Conservation (phyloP, 306 rosid genomes). For the Clitoria ternatea region DNA sequence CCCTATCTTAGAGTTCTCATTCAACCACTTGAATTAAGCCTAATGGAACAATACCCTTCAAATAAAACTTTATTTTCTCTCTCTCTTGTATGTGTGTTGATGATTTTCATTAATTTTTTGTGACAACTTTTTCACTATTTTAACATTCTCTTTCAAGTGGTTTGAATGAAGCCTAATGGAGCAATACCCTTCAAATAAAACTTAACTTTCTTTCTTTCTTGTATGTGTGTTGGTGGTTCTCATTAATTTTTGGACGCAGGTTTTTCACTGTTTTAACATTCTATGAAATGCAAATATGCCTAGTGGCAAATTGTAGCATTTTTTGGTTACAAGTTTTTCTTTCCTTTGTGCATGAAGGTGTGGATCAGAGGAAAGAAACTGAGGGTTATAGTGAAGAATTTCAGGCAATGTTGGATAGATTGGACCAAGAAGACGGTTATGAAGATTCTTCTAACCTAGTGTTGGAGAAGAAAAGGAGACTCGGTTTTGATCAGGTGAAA, state of each 20-base stretch:
- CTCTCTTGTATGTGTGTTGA: not conserved
- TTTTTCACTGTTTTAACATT: not conserved
- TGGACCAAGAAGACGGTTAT: constrained; percentile 57
- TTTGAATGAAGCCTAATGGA: not conserved
- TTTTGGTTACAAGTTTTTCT: not conserved
- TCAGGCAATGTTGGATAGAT: constrained; percentile 64
- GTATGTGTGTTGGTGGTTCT: not conserved
- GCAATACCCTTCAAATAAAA: not conserved
- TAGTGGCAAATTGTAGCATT: not conserved
- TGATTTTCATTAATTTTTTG: not conserved
- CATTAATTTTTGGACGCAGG: not conserved
- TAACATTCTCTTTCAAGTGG: not conserved
- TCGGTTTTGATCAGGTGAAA: constrained; percentile 59
- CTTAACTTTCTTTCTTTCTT: not conserved
- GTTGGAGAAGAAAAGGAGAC: constrained; percentile 54
- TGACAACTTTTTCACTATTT: not conserved
- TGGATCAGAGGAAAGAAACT: not conserved
- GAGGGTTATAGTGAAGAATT: constrained; percentile 63
- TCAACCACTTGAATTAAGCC: not conserved
- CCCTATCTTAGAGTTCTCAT: not conserved
- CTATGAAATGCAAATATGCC: too few species aligned
- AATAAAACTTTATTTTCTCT: not conserved
- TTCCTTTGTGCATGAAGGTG: constrained; percentile 24
- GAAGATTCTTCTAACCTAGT: constrained; percentile 30
- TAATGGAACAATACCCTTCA: not conserved